Conservation (phyloP, 495 filamentous ascomycete genomes). For the Aspergillus bridgeri region DNA sequence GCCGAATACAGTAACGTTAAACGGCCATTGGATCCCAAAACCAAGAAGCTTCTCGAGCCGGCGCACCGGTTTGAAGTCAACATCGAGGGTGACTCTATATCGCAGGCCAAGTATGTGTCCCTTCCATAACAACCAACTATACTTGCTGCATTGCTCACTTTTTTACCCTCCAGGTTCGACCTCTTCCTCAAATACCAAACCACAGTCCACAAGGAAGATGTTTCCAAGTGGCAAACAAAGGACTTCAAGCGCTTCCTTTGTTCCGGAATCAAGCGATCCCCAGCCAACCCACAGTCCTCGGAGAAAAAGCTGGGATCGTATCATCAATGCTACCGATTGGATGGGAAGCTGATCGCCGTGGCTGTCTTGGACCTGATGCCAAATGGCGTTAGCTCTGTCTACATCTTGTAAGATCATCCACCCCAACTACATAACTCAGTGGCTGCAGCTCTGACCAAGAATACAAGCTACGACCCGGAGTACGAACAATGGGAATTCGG, state of each 20-base stretch:
- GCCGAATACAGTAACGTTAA: conserved; percentile 56
- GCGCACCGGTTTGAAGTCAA: conserved; percentile 76
- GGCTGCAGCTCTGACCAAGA: neutral
- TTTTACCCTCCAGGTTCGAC: conserved; percentile 40
- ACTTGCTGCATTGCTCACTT: conserved; percentile 1
- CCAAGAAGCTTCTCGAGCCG: conserved; percentile 61
- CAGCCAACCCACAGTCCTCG: conserved; percentile 39
- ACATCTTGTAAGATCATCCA: conserved; percentile 66
- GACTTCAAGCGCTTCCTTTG: conserved; percentile 87
- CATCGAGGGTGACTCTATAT: conserved; percentile 74
- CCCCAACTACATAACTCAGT: neutral
- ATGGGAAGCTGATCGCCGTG: conserved; percentile 83
- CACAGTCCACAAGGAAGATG: conserved; percentile 70
- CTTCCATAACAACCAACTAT: neutral
- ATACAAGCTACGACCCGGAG: conserved; percentile 67
- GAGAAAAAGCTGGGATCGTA: conserved; percentile 75
- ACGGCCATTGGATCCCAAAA: conserved; percentile 48
- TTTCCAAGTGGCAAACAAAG: conserved; percentile 58
- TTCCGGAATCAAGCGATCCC: conserved; percentile 65
- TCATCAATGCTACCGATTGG: conserved; percentile 91
- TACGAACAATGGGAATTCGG: conserved; percentile 78
- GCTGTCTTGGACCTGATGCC: conserved; percentile 87
- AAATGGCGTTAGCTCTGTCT: conserved; percentile 85
- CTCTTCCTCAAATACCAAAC: conserved; percentile 87
- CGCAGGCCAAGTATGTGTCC: conserved; percentile 73